These are phyloP conservation scores for Mrakia blollopis DNA, from an alignment of 768 basidiomycete species.

Conservation along the genomic window DNA sequence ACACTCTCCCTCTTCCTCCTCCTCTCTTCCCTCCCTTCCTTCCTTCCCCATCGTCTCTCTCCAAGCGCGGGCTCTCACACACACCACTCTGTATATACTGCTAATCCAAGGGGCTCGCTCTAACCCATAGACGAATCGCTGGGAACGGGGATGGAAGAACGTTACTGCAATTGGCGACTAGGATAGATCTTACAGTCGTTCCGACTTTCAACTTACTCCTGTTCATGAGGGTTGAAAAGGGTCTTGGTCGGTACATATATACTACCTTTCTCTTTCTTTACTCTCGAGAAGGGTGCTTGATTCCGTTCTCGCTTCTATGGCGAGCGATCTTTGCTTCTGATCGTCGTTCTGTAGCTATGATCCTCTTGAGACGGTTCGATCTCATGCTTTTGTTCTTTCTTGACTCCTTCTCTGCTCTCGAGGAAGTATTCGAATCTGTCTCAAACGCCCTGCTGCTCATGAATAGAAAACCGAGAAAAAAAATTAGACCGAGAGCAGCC, in stretches of 20 bases:
- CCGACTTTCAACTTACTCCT: background rate
- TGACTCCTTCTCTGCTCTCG: too few relatives aligned
- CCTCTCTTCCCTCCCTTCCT: background rate
- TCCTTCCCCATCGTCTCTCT: background rate
- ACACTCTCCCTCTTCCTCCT: background rate
- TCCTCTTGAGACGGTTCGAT: too few relatives aligned
- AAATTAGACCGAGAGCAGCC: too few relatives aligned
- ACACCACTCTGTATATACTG: slow-evolving; percentile 3
- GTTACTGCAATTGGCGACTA: background rate
- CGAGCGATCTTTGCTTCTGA: too few relatives aligned
- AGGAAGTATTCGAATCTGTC: too few relatives aligned
- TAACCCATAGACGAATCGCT: background rate
- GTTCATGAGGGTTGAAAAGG: background rate
- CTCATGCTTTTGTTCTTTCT: too few relatives aligned
- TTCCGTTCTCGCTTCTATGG: too few relatives aligned
- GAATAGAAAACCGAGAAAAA: too few relatives aligned
- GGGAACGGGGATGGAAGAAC: slow-evolving; percentile 13
- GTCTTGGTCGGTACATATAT: background rate
- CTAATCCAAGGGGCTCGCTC: slow-evolving; percentile 4
- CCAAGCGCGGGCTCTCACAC: background rate
- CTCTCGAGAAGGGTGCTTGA: too few relatives aligned
- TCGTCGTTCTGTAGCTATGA: too few relatives aligned
- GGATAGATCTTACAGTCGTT: slow-evolving; percentile 10
- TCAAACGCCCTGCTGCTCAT: too few relatives aligned
- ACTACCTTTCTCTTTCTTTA: background rate